These are phyloP conservation scores for Fragaria nilgerrensis DNA, from an alignment of 306 rosid species.

Conservation along the genomic window DNA sequence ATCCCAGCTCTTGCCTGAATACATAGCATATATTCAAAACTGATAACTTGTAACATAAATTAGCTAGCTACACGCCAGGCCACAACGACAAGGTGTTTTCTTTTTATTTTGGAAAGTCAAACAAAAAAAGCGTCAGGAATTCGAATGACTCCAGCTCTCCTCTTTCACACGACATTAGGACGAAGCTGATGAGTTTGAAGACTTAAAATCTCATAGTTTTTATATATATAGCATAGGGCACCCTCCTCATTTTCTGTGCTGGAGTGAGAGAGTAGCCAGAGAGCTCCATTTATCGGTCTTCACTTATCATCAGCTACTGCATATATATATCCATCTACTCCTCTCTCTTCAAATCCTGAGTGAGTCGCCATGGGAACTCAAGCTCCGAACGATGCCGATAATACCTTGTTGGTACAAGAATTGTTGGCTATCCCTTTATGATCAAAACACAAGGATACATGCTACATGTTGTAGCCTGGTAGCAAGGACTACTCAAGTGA, in stretches of 20 bases:
- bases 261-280: neutral
- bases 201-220: neutral
- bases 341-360: neutral
- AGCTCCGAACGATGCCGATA: slow-evolving; percentile 8
- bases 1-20: neutral
- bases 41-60: neutral
- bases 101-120: slow-evolving; percentile 6
- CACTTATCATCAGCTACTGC: neutral
- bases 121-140: neutral
- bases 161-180: neutral
- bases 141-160: neutral
- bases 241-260: slow-evolving; percentile 4
- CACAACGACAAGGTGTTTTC: neutral
- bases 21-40: neutral
- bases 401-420: too few relatives aligned
- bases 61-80: neutral
- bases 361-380: slow-evolving; percentile 48
- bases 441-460: too few relatives aligned
- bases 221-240: neutral
- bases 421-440: too few relatives aligned
- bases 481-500: too few relatives aligned
- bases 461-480: too few relatives aligned
- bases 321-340: neutral
- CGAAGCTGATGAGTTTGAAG: neutral
- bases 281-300: neutral